phyloP scores from a whole-genome alignment of 164 flowering plant species.

The Berberis thunbergii region DNA sequence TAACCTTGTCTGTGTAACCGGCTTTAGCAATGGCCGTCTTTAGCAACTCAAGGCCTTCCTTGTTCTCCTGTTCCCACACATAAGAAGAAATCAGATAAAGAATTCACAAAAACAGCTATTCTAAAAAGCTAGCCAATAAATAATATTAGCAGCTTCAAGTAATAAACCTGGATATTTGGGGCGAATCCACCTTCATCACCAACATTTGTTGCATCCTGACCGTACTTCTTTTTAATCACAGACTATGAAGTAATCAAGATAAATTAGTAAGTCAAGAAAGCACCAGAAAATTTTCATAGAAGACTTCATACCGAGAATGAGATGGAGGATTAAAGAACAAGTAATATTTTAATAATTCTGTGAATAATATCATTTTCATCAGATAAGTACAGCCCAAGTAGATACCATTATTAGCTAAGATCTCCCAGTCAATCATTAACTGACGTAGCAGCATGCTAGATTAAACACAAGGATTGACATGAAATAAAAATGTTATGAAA shows the following conservation, averaged over 20 bases:
- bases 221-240: conserved; percentile 89
- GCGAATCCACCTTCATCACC: conserved; percentile 99
- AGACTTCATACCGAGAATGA: no score
- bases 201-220: conserved; percentile 92
- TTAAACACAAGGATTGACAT: no score
- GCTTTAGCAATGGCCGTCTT: conserved; percentile 90
- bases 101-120: background rate
- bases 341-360: background rate
- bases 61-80: conserved; percentile 55
- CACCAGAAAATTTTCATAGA: no score
- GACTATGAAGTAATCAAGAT: conserved; percentile 26
- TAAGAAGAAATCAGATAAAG: background rate
- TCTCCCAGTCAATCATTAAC: no score
- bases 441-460: no score
- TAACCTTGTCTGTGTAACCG: conserved; percentile 71
- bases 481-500: no score
- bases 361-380: background rate
- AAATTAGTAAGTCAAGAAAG: background rate
- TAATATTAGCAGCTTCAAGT: background rate
- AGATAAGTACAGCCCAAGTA: no score
- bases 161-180: conserved; percentile 73
- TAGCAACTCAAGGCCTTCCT: conserved; percentile 88
- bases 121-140: background rate
- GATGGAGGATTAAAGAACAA: background rate
- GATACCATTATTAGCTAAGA: no score